Evolutionary conservation across 2,329 filamentous ascomycete genomes (phyloP).

Genomic region (Fusarium algeriense): DNA sequence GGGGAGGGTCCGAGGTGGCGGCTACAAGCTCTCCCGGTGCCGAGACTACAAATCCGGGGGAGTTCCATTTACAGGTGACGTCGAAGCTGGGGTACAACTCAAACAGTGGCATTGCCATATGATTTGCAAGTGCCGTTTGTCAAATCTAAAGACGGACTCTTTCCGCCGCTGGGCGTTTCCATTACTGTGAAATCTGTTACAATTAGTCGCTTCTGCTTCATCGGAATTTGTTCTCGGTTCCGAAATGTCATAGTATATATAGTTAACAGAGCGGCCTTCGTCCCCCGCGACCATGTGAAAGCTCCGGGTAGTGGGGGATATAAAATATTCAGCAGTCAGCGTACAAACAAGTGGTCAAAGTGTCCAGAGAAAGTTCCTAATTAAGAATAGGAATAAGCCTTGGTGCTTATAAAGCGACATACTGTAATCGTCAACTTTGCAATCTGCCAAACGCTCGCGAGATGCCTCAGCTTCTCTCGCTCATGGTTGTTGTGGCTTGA

Average conservation of each 20-base stretch:
- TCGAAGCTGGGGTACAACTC: conserved; percentile 21
- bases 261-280: conserved; percentile 27
- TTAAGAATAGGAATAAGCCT: background rate
- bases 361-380: background rate
- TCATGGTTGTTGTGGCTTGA: background rate
- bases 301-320: conserved; percentile 11
- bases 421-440: too few species aligned
- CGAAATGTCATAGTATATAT: conserved; percentile 4
- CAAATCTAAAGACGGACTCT: background rate
- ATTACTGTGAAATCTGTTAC: background rate
- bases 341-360: background rate
- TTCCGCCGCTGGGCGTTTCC: background rate
- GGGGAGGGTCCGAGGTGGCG: conserved; percentile 46
- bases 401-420: background rate
- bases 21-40: conserved; percentile 34
- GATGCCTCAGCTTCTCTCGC: background rate
- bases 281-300: conserved; percentile 39
- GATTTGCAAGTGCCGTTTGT: background rate
- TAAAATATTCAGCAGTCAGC: background rate
- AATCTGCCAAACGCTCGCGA: background rate
- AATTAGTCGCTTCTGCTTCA: background rate
- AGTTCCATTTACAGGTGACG: conserved; percentile 24
- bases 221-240: conserved; percentile 13
- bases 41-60: conserved; percentile 42
- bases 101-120: background rate